phyloP scores from a whole-genome alignment of 2,329 filamentous ascomycete species.

The Epichloe baconii region DNA sequence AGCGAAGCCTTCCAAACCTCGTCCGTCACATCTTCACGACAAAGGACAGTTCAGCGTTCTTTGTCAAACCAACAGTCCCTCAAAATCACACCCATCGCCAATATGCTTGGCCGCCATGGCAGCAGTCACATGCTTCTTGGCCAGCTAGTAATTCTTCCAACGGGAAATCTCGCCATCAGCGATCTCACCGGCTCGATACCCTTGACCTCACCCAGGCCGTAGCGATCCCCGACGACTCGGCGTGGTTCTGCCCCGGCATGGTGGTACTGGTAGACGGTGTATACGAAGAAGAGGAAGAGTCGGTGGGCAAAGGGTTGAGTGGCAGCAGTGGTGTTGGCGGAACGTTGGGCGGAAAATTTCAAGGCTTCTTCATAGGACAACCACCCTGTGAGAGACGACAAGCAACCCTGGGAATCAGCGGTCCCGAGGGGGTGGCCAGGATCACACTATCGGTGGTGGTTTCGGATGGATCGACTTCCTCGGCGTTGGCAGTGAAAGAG shows the following conservation, averaged over 20 bases:
- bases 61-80: constrained; percentile 57
- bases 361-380: constrained; percentile 81
- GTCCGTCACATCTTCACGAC: constrained; percentile 49
- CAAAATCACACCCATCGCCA: constrained; percentile 76
- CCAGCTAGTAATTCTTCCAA: constrained; percentile 66
- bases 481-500: constrained; percentile 79
- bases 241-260: constrained; percentile 94
- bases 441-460: constrained; percentile 57
- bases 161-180: constrained; percentile 68
- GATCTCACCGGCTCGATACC: constrained; percentile 82
- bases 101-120: constrained; percentile 65
- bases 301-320: constrained; percentile 54
- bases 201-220: constrained; percentile 72
- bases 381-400: constrained; percentile 81
- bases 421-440: constrained; percentile 37
- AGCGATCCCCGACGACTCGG: constrained; percentile 70
- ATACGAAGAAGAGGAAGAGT: constrained; percentile 86
- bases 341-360: constrained; percentile 81
- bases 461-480: constrained; percentile 98
- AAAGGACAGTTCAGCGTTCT: constrained; percentile 42
- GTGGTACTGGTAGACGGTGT: constrained; percentile 87
- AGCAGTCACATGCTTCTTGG: constrained; percentile 78
- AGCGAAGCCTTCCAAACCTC: constrained; percentile 89
- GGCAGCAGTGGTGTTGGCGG: constrained; percentile 75
- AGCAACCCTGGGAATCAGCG: constrained; percentile 60